These are phyloP conservation scores for Prunus fruticosa DNA, from an alignment of 306 rosid genomes.

Conservation along the genomic window DNA sequence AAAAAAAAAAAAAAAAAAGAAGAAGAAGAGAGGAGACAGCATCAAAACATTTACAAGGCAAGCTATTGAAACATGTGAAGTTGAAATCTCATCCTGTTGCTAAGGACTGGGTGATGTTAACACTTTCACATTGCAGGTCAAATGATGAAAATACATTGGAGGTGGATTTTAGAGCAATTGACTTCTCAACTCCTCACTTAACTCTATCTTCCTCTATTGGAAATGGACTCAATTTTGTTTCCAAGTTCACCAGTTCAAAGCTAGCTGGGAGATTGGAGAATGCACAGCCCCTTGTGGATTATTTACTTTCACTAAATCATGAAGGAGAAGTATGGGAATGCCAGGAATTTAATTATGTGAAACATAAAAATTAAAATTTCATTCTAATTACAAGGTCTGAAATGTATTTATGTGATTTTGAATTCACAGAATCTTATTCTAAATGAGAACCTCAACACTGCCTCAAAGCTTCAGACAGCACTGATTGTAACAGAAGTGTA, in stretches of 20 bases:
- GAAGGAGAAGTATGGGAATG: conserved; percentile 63
- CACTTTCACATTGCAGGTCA: conserved; percentile 48
- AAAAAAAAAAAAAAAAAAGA: no score
- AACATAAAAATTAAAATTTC: neutral
- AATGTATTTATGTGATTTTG: neutral
- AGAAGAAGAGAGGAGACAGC: no score
- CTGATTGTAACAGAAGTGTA: conserved; percentile 58
- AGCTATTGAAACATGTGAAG: no score
- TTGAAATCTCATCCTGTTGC: no score
- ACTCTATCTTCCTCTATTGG: conserved; percentile 80
- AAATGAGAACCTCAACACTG: conserved; percentile 52
- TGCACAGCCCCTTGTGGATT: conserved; percentile 77
- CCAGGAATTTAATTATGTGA: neutral
- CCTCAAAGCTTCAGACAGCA: conserved; percentile 70
- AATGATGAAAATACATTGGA: conserved; percentile 79
- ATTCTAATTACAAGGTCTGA: neutral
- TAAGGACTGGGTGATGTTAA: neutral
- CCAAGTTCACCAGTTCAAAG: conserved; percentile 58
- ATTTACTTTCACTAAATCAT: conserved; percentile 54
- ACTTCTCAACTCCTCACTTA: conserved; percentile 56
- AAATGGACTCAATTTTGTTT: conserved; percentile 56
- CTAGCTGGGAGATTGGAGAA: conserved; percentile 50
- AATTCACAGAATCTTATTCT: conserved; percentile 64
- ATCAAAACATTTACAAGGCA: neutral
- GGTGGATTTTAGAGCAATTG: conserved; percentile 79